Percentiles rank a stretch among this genome's conserved stretches.
phyloP scores from a whole-genome alignment of 768 basidiomycete genomes.

The Auriscalpium vulgare region DNA sequence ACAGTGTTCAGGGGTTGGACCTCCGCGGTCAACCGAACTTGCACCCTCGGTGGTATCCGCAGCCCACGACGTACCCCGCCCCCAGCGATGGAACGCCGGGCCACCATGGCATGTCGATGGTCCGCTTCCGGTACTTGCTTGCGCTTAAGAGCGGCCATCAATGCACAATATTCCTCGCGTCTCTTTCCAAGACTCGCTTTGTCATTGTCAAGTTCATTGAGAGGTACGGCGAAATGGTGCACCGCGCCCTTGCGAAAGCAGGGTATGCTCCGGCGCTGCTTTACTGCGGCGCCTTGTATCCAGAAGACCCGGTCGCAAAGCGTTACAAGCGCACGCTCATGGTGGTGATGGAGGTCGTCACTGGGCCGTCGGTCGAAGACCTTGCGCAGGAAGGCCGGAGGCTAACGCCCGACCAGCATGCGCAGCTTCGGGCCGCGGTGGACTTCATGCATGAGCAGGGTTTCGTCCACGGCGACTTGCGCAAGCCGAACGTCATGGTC shows the following conservation, averaged over 20 bases:
- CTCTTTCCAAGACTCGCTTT: background rate
- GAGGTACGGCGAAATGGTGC: background rate
- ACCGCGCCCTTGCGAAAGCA: background rate
- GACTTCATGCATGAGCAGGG: background rate
- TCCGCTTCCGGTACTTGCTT: background rate
- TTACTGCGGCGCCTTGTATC: background rate
- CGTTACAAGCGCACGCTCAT: conserved; percentile 24
- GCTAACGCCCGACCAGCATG: background rate
- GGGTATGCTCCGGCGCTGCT: background rate
- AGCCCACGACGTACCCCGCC: background rate
- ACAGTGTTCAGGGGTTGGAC: background rate
- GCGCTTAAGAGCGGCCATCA: background rate
- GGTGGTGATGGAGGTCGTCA: conserved; percentile 23
- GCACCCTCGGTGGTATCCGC: background rate
- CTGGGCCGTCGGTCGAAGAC: conserved; percentile 20
- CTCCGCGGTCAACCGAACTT: background rate
- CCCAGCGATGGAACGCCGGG: background rate
- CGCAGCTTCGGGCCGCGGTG: background rate
- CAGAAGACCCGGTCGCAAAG: background rate
- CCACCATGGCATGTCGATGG: background rate
- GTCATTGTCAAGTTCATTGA: background rate
- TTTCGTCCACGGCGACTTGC: background rate
- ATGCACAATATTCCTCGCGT: background rate
- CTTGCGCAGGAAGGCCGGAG: background rate
- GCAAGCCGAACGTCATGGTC: conserved; percentile 2